phyloP scores from a whole-genome alignment of 176 grass and related monocot species.

The Triticum aestivum region IWGSC_CS_RefSeq_v2.1 NC_057799.1:235452472-235452971 shows the following conservation, averaged over 20 bases:
- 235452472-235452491: too few species aligned
- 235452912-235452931: background rate
- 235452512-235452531: too few species aligned
- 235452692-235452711: background rate
- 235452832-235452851: background rate
- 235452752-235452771: background rate
- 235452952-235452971: background rate
- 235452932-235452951: slow-evolving; percentile 35
- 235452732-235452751: too few species aligned
- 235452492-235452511: too few species aligned
- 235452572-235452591: too few species aligned
- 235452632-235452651: background rate
- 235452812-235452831: background rate
- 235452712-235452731: background rate
- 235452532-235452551: too few species aligned
- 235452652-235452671: background rate
- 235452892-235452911: background rate
- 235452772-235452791: background rate
- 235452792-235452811: background rate
- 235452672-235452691: background rate
- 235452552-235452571: too few species aligned
- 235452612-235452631: too few species aligned
- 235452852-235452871: background rate
- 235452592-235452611: too few species aligned
- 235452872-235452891: background rate